phyloP scores from a whole-genome alignment of 2,329 filamentous ascomycete species.

The Sporothrix schenckii region DNA sequence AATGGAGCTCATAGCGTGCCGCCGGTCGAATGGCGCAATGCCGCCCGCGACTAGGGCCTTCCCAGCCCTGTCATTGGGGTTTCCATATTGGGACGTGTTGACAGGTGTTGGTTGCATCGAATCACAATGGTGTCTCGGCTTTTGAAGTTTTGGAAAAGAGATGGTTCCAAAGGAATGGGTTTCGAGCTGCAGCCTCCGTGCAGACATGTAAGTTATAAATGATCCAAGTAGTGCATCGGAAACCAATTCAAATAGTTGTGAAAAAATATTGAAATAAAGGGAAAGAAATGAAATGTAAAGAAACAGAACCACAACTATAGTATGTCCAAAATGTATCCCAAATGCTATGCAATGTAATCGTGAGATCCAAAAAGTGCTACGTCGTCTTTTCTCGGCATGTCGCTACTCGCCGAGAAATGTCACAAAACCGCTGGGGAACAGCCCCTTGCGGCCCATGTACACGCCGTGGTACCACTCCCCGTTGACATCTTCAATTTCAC shows the following conservation, averaged over 20 bases:
- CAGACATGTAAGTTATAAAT: neutral
- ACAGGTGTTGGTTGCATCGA: neutral
- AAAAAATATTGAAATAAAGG: neutral
- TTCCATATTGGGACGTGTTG: constrained; percentile 10
- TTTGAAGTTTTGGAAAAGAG: neutral
- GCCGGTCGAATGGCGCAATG: constrained; percentile 33
- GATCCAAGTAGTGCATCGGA: neutral
- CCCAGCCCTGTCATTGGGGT: constrained; percentile 8
- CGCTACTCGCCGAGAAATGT: constrained; percentile 11
- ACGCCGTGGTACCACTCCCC: constrained; percentile 87
- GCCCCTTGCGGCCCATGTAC: constrained; percentile 76
- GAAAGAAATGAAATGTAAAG: neutral
- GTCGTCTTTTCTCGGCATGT: neutral
- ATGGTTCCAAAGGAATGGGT: neutral
- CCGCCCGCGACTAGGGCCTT: constrained; percentile 19
- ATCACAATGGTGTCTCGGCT: neutral
- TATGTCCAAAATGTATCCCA: neutral
- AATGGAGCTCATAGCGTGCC: constrained; percentile 25
- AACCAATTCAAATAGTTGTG: neutral
- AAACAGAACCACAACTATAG: neutral
- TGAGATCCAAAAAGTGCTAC: neutral
- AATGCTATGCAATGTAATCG: neutral
- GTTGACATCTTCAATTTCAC: constrained; percentile 83
- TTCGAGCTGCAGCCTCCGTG: neutral
- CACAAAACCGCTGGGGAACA: constrained; percentile 83